Percentiles rank a stretch among this genome's conserved stretches.
These are phyloP conservation scores for Cucurbita ficifolia DNA, from an alignment of 306 rosid species.

Conservation along the genomic window DNA sequence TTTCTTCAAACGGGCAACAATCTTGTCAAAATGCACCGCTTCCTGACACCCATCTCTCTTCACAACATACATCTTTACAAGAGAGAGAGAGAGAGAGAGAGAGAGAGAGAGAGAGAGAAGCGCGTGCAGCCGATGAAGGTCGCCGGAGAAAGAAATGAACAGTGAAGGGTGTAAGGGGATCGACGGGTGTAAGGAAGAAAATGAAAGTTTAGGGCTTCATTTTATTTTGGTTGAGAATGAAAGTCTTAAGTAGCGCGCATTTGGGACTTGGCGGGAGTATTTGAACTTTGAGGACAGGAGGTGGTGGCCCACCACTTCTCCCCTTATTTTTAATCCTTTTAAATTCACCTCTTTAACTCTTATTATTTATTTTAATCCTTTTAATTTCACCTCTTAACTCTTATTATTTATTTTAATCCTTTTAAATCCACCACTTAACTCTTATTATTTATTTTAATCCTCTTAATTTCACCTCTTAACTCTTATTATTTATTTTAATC, in stretches of 20 bases:
- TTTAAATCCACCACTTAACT: too few species aligned
- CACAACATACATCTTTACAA: slow-evolving; percentile 50
- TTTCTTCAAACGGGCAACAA: slow-evolving; percentile 80
- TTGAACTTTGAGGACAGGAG: too few species aligned
- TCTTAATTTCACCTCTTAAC: neutral
- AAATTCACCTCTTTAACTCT: neutral
- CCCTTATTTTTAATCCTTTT: neutral
- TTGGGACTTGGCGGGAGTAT: neutral
- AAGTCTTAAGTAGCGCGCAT: neutral
- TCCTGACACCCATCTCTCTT: slow-evolving; percentile 87
- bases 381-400: neutral
- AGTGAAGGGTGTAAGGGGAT: too few species aligned
- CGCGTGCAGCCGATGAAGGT: too few species aligned
- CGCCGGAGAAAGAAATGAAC: too few species aligned
- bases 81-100: neutral
- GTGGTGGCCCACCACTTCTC: neutral
- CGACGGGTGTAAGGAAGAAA: neutral
- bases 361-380: neutral
- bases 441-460: too few species aligned
- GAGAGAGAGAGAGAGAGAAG: too few species aligned
- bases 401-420: too few species aligned
- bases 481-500: neutral
- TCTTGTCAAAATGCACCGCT: slow-evolving; percentile 87
- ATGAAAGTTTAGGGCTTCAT: too few species aligned
- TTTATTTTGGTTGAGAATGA: neutral